A percentile compares a stretch with the other conserved stretches of the same genome.
Evolutionary conservation across 2,329 filamentous ascomycete species (phyloP).

Genomic region (Hypocreales sp.): DNA sequence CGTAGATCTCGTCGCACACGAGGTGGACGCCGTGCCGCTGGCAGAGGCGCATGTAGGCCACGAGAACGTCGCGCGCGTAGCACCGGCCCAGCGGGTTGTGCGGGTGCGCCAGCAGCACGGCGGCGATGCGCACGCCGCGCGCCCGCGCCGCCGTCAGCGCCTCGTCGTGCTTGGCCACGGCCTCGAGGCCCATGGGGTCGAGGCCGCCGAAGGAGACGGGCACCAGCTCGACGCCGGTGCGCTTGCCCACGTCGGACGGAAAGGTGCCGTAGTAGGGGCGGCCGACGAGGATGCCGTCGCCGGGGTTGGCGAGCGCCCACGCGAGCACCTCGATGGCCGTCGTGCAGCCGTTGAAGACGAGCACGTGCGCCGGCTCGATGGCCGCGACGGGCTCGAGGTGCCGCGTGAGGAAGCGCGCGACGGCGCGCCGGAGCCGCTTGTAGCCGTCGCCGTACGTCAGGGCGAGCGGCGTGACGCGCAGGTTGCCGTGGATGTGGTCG

Average conservation of each 20-base stretch:
- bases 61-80: constrained; percentile 23
- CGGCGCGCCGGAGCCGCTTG: constrained; percentile 13
- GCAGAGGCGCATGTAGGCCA: constrained; percentile 29
- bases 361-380: constrained; percentile 17
- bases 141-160: constrained; percentile 21
- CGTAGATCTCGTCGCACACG: constrained; percentile 34
- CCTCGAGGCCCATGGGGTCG: constrained; percentile 25
- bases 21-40: constrained; percentile 31
- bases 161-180: constrained; percentile 27
- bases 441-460: constrained; percentile 28
- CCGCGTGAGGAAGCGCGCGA: constrained; percentile 20
- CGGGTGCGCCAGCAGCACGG: constrained; percentile 33
- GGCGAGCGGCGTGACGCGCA: constrained; percentile 13
- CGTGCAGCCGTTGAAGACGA: constrained; percentile 23
- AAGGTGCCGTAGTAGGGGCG: constrained; percentile 33
- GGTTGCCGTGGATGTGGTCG: constrained; percentile 22
- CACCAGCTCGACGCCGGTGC: constrained; percentile 24
- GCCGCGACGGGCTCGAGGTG: constrained; percentile 13
- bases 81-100: constrained; percentile 36
- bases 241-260: constrained; percentile 24
- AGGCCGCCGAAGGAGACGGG: constrained; percentile 25
- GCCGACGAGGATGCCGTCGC: constrained; percentile 23
- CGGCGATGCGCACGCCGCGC: constrained; percentile 24
- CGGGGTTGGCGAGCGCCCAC: constrained; percentile 22
- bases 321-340: constrained; percentile 23